Evolutionary conservation across 2,329 filamentous ascomycete species (phyloP).

Genomic region (Didymella glomerata): DNA sequence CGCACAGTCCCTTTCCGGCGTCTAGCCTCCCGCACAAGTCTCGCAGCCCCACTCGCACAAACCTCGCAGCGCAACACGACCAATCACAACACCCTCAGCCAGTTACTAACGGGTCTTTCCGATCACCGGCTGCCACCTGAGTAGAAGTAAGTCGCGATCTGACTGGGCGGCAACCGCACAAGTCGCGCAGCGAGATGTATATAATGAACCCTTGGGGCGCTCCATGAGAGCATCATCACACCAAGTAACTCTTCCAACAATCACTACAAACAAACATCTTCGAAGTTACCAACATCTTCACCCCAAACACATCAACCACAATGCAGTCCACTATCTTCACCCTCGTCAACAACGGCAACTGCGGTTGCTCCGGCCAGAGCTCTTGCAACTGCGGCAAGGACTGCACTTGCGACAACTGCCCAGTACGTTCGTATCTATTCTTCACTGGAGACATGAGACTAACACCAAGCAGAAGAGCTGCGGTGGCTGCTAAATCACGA

Average conservation of each 20-base stretch:
- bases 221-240: background rate
- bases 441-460: background rate
- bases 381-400: conserved; percentile 24
- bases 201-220: conserved; percentile 2
- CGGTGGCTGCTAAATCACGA: background rate
- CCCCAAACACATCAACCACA: conserved; percentile 1
- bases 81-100: conserved; percentile 2
- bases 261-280: background rate
- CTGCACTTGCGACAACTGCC: conserved; percentile 27
- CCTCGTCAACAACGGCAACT: conserved; percentile 22
- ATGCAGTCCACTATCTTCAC: conserved; percentile 12
- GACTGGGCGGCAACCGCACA: conserved; percentile 24
- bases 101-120: no score
- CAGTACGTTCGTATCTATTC: conserved; percentile 13
- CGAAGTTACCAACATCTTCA: no score
- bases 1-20: conserved; percentile 4
- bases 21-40: conserved; percentile 17
- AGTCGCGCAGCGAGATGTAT: conserved; percentile 32
- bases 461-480: conserved; percentile 3
- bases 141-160: background rate
- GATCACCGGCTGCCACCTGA: background rate
- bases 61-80: conserved; percentile 4
- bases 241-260: background rate
- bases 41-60: conserved; percentile 17
- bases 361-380: conserved; percentile 20